These are phyloP conservation scores for Hirsutella minnesotensis DNA, from an alignment of 2,329 filamentous ascomycete genomes.

Conservation along the genomic window DNA sequence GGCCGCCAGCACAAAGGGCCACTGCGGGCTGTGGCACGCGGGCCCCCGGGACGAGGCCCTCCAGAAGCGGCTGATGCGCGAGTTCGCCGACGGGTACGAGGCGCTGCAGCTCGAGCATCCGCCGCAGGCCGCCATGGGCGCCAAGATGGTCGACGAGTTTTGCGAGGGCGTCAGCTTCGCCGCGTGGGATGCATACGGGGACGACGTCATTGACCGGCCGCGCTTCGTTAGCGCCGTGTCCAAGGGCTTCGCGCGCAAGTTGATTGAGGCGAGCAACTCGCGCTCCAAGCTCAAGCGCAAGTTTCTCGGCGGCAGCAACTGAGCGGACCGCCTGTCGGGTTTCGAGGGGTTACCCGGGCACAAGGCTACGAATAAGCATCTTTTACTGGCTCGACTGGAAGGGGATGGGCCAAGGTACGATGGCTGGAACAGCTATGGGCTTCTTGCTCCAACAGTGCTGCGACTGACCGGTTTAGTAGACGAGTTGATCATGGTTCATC, in stretches of 20 bases:
- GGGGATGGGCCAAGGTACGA: too few species aligned
- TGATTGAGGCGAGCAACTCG: constrained; percentile 10
- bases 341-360: too few species aligned
- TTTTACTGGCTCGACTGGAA: too few species aligned
- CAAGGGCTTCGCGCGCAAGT: constrained; percentile 17
- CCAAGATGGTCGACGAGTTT: constrained; percentile 18
- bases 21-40: constrained; percentile 19
- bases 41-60: constrained; percentile 11
- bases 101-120: constrained; percentile 13
- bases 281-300: constrained; percentile 16
- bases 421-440: too few species aligned
- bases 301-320: constrained; percentile 12
- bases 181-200: constrained; percentile 13
- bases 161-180: constrained; percentile 18
- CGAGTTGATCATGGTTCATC: too few species aligned
- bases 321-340: too few species aligned
- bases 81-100: constrained; percentile 24
- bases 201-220: constrained; percentile 14
- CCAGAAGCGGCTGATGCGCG: constrained; percentile 17
- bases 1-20: constrained; percentile 17
- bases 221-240: constrained; percentile 19
- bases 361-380: too few species aligned
- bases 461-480: too few species aligned
- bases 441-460: too few species aligned
- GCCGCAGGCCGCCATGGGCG: constrained; percentile 11